Conservation (phyloP, 1,284 basidiomycete species). For the Vanrija sp. region DNA sequence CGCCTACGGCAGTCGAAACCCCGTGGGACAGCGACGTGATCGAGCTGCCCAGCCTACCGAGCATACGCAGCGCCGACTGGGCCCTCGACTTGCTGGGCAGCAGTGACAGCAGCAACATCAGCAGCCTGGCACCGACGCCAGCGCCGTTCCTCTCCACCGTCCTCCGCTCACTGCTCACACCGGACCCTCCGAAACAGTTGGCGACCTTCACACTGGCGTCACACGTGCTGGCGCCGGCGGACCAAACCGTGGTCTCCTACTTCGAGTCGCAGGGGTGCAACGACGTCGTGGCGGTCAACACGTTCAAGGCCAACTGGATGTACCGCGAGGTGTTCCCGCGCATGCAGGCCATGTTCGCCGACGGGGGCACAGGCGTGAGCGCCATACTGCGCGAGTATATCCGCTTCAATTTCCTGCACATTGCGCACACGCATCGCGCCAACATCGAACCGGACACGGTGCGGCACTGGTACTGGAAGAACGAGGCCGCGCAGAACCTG, state of each 20-base stretch:
- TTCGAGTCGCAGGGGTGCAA: constrained; percentile 20
- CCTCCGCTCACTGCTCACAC: too few species aligned
- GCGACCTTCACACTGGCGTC: constrained; percentile 8
- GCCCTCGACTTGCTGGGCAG: too few species aligned
- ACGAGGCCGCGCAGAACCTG: constrained; percentile 5
- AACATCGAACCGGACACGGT: constrained; percentile 16
- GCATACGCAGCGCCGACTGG: too few species aligned
- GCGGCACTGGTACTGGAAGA: constrained; percentile 6
- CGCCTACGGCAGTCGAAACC: too few species aligned
- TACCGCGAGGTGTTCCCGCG: constrained; percentile 20
- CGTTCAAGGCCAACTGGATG: constrained; percentile 22
- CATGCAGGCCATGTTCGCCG: constrained; percentile 5
- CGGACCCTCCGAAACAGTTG: neutral
- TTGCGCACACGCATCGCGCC: constrained; percentile 17
- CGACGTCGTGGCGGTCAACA: constrained; percentile 14
- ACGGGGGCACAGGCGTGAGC: neutral
- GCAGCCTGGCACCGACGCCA: too few species aligned
- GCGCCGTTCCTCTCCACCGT: too few species aligned
- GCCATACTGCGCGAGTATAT: constrained; percentile 11
- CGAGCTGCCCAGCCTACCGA: too few species aligned
- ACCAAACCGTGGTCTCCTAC: constrained; percentile 15
- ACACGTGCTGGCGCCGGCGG: neutral
- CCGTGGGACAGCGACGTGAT: too few species aligned
- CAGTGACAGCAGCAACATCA: too few species aligned
- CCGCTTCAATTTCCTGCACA: constrained; percentile 13